A percentile compares a stretch with the other conserved stretches of the same genome.
Conservation (phyloP, 2,329 filamentous ascomycete species). For the Coniochaeta ligniaria region DNA sequence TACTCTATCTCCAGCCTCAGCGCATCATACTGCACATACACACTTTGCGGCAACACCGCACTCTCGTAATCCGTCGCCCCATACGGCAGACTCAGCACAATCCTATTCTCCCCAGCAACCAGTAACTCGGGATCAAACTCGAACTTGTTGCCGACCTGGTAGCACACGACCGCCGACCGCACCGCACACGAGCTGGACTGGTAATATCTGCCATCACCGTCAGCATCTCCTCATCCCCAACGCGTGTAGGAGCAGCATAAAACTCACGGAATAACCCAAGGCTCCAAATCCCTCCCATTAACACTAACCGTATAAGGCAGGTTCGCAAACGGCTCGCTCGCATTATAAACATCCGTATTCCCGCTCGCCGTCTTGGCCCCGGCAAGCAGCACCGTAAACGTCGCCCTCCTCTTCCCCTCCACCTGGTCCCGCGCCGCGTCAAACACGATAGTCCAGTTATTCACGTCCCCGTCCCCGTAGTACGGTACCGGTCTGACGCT, state of each 20-base stretch:
- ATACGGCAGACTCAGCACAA: conserved; percentile 51
- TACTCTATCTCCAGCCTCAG: conserved; percentile 48
- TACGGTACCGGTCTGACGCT: conserved; percentile 33
- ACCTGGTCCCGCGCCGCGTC: conserved; percentile 35
- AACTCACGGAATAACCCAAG: conserved; percentile 50
- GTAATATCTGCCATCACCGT: conserved; percentile 30
- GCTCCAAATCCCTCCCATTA: conserved; percentile 34
- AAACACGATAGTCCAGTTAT: conserved; percentile 54
- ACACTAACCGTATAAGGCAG: conserved; percentile 38
- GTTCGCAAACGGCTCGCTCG: conserved; percentile 43
- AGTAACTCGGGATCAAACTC: conserved; percentile 42
- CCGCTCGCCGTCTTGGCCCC: conserved; percentile 55
- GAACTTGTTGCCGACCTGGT: conserved; percentile 54
- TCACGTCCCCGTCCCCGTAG: conserved; percentile 36
- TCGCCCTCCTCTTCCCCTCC: conserved; percentile 35
- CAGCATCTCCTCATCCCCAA: neutral
- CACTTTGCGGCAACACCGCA: conserved; percentile 43
- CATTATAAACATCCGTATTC: conserved; percentile 53
- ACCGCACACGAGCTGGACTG: conserved; percentile 54
- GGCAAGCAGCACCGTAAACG: conserved; percentile 56
- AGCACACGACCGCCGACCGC: conserved; percentile 52
- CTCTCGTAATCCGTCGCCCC: conserved; percentile 53
- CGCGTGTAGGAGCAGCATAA: neutral
- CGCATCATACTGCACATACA: conserved; percentile 62
- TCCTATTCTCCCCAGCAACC: conserved; percentile 43